Conservation (phyloP, 139 green algal species). For the Chlorella sp. region DNA sequence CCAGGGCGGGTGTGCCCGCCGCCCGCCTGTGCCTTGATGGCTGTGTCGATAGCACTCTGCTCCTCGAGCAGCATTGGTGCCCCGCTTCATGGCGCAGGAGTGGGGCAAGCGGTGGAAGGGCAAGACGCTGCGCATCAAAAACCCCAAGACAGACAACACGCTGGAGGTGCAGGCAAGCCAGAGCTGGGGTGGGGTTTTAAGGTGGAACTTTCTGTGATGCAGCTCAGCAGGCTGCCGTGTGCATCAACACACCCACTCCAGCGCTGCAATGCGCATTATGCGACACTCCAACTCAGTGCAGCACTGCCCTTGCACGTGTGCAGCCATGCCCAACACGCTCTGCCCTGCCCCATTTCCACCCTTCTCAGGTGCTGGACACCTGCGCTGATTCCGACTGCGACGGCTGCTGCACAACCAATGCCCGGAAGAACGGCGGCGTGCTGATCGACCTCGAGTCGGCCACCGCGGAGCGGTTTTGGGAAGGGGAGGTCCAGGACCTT, state of each 20-base stretch:
- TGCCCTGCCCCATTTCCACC: neutral
- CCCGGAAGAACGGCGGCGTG: neutral
- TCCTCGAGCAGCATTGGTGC: too few relatives aligned
- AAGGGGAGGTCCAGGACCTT: neutral
- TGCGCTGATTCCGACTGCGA: neutral
- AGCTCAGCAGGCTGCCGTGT: too few relatives aligned
- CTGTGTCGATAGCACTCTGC: too few relatives aligned
- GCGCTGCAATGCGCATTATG: too few relatives aligned
- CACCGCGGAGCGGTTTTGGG: neutral
- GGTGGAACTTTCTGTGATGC: too few relatives aligned
- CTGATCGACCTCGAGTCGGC: neutral
- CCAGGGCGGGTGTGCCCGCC: too few relatives aligned
- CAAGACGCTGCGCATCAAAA: neutral
- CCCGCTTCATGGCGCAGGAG: too few relatives aligned
- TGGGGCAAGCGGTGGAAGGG: neutral
- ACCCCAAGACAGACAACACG: neutral
- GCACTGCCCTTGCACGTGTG: too few relatives aligned
- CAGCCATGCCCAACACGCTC: too few relatives aligned
- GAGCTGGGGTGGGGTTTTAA: too few relatives aligned
- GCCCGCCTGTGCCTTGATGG: neutral
- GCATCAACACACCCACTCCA: too few relatives aligned
- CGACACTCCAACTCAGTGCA: too few relatives aligned
- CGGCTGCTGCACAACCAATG: constrained; percentile 1
- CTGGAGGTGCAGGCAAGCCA: neutral
- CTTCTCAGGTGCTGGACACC: neutral